Percentiles rank a stretch among this genome's conserved stretches.
phyloP scores from a whole-genome alignment of 306 rosid genomes.

The Cucumis sativus region Cucumber_9930_V3 NC_026660.2:1978001-1978500 shows the following conservation, averaged over 20 bases:
- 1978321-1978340: not conserved
- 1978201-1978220: not conserved
- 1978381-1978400: not conserved
- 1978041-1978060: not conserved
- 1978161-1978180: constrained; percentile 91
- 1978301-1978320: not conserved
- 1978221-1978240: not conserved
- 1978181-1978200: constrained; percentile 29
- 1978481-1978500: too few relatives aligned
- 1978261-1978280: not conserved
- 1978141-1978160: constrained; percentile 96
- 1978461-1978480: not conserved
- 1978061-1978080: not conserved
- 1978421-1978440: not conserved
- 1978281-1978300: not conserved
- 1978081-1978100: constrained; percentile 9
- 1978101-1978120: constrained; percentile 25
- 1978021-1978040: not conserved
- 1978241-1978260: not conserved
- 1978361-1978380: not conserved
- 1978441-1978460: not conserved
- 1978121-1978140: constrained; percentile 80
- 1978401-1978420: not conserved
- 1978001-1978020: not conserved
- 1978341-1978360: not conserved